phyloP scores from a whole-genome alignment of 1,284 basidiomycete species.

The Melampsora americana region DNA sequence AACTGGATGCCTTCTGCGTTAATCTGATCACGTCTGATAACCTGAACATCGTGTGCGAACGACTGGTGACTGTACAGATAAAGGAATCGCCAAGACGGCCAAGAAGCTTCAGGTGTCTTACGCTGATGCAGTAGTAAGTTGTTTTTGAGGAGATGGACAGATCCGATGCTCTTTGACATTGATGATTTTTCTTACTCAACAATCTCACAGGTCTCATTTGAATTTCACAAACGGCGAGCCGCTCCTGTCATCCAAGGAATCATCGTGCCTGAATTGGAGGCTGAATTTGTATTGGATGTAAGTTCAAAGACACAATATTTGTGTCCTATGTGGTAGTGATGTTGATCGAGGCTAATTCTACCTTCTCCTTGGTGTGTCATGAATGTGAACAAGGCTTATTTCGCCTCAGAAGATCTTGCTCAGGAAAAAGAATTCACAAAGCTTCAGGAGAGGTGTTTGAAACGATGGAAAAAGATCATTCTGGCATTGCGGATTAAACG shows the following conservation, averaged over 20 bases:
- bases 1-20: not conserved
- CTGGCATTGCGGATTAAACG: slow-evolving; percentile 81
- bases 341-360: not conserved
- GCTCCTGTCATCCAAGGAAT: slow-evolving; percentile 81
- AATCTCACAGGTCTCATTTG: slow-evolving; percentile 74
- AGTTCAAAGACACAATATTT: slow-evolving; percentile 46
- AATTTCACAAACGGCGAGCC: slow-evolving; percentile 86
- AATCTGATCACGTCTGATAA: not conserved
- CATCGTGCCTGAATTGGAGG: slow-evolving; percentile 78
- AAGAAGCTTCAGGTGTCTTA: slow-evolving; percentile 79
- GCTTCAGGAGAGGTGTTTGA: slow-evolving; percentile 73
- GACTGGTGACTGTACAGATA: slow-evolving; percentile 53
- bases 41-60: not conserved
- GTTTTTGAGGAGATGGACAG: not conserved
- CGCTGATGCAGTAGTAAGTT: slow-evolving; percentile 83
- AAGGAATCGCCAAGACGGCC: slow-evolving; percentile 82
- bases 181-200: not conserved
- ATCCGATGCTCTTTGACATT: not conserved
- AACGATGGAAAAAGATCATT: slow-evolving; percentile 82
- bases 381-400: slow-evolving; percentile 65
- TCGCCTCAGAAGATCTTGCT: slow-evolving; percentile 72
- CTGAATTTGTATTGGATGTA: slow-evolving; percentile 73
- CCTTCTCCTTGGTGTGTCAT: not conserved
- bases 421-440: slow-evolving; percentile 73
- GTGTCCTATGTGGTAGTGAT: not conserved